These are phyloP conservation scores for Osmanthus fragrans DNA, from an alignment of 257 asterid genomes.

Conservation along the genomic window DNA sequence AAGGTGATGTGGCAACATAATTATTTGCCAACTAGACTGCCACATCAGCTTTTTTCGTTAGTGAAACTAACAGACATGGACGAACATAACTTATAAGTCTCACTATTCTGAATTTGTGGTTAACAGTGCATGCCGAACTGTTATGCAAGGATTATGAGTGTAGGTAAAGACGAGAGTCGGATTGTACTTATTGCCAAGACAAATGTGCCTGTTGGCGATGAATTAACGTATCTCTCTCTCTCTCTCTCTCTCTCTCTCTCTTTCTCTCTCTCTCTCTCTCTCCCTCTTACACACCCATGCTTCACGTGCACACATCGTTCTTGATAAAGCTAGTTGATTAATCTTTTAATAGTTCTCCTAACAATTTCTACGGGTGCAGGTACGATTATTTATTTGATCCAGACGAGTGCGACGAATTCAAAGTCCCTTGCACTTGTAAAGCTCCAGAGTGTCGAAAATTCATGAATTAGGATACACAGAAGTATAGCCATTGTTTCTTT, in stretches of 20 bases:
- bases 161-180: constrained; percentile 94
- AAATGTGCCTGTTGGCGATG: constrained; percentile 87
- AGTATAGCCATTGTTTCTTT: neutral
- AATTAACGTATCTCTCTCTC: constrained; percentile 61
- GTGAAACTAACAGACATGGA: too few relatives aligned
- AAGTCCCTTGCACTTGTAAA: constrained; percentile 88
- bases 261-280: constrained; percentile 22
- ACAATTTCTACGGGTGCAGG: constrained; percentile 48
- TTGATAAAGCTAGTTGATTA: neutral
- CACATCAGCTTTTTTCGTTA: too few relatives aligned
- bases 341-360: neutral
- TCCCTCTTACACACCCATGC: constrained; percentile 1
- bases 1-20: too few relatives aligned
- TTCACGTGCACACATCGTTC: neutral
- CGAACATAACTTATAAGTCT: too few relatives aligned
- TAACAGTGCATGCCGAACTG: constrained; percentile 93
- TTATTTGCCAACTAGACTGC: too few relatives aligned
- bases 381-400: constrained; percentile 95
- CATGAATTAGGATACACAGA: constrained; percentile 68
- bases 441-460: constrained; percentile 83
- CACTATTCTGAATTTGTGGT: too few relatives aligned
- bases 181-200: constrained; percentile 95
- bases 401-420: constrained; percentile 81
- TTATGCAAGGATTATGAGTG: constrained; percentile 98
- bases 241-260: constrained; percentile 28